Percentiles rank a stretch among this genome's conserved stretches.
These are phyloP conservation scores for Aspergillus homomorphus DNA, from an alignment of 495 filamentous ascomycete genomes.

Conservation along the genomic window DNA sequence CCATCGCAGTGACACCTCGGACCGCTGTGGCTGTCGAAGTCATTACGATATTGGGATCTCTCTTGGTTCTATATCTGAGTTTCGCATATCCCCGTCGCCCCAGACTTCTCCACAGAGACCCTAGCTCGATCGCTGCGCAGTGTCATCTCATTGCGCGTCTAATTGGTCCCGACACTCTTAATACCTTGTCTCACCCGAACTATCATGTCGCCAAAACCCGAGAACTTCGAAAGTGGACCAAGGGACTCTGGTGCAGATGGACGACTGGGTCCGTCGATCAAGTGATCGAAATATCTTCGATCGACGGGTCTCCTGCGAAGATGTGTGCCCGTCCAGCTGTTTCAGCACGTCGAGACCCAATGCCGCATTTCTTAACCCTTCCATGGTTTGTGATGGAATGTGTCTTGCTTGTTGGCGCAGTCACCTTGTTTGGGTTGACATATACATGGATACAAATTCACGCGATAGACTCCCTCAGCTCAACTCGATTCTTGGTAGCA, in stretches of 20 bases:
- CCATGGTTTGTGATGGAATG: conserved; percentile 24
- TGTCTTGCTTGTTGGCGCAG: conserved; percentile 12
- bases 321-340: background rate
- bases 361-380: conserved; percentile 28
- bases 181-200: conserved; percentile 7
- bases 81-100: conserved; percentile 6
- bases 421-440: conserved; percentile 16
- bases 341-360: conserved; percentile 10
- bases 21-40: conserved; percentile 18
- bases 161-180: conserved; percentile 5
- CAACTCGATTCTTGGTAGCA: background rate
- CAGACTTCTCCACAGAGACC: conserved; percentile 9
- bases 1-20: conserved; percentile 11
- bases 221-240: conserved; percentile 22
- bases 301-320: background rate
- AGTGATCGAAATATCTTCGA: conserved; percentile 15
- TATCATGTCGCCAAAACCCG: conserved; percentile 19
- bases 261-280: conserved; percentile 1
- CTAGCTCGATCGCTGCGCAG: conserved; percentile 19
- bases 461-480: background rate
- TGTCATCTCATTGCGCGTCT: conserved; percentile 17
- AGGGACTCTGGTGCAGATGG: conserved; percentile 21
- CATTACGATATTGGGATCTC: background rate
- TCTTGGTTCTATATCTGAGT: conserved; percentile 5
- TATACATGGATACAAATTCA: conserved; percentile 11